phyloP scores from a whole-genome alignment of 176 grass and related monocot genomes.

The Zizania latifolia region DNA sequence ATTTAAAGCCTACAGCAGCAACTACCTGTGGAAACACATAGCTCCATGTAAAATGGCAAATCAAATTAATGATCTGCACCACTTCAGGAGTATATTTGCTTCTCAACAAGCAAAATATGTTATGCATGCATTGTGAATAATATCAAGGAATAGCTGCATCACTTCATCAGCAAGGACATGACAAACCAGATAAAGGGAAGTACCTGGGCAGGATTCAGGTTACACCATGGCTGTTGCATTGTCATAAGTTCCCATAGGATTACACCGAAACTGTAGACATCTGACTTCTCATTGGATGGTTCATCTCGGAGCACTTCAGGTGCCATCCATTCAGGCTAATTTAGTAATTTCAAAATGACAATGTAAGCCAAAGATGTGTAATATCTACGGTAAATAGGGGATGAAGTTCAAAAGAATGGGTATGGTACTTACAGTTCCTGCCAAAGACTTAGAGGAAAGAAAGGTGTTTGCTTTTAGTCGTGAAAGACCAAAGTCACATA shows the following conservation, averaged over 20 bases:
- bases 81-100: not conserved
- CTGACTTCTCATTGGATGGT: slow-evolving; percentile 97
- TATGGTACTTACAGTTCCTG: slow-evolving; percentile 83
- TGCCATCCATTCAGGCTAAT: slow-evolving; percentile 98
- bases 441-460: slow-evolving; percentile 90
- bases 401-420: not conserved
- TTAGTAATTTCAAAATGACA: slow-evolving; percentile 32
- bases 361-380: not conserved
- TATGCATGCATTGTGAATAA: not conserved
- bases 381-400: not conserved
- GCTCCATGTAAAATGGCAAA: not conserved
- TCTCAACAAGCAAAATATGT: not conserved
- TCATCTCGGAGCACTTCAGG: slow-evolving; percentile 96
- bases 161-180: not conserved
- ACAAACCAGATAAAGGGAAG: not conserved
- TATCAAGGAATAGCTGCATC: not conserved
- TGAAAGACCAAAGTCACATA: slow-evolving; percentile 98
- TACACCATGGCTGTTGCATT: slow-evolving; percentile 94
- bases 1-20: slow-evolving; percentile 92
- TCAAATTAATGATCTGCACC: not conserved
- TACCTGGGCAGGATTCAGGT: slow-evolving; percentile 90
- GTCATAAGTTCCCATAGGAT: slow-evolving; percentile 99
- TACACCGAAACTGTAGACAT: slow-evolving; percentile 89
- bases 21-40: slow-evolving; percentile 54
- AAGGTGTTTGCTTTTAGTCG: slow-evolving; percentile 88